phyloP scores from a whole-genome alignment of 129 eudicot species.

The Arctium minus region DNA sequence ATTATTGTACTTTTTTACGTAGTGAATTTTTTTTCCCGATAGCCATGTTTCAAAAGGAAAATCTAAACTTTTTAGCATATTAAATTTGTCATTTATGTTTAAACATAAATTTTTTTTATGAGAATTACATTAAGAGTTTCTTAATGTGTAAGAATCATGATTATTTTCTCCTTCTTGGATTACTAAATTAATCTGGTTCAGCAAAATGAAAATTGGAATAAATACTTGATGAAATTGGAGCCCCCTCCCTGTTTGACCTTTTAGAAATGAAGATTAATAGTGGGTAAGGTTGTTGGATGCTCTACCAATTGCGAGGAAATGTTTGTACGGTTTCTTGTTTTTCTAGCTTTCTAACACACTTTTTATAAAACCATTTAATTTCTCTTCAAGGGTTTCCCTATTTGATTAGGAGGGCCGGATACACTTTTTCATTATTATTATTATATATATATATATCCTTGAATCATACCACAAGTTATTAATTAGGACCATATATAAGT shows the following conservation, averaged over 20 bases:
- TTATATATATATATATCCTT: no score
- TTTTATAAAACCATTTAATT: background rate
- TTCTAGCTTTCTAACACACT: conserved; percentile 8
- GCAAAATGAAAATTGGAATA: conserved; percentile 2
- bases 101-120: background rate
- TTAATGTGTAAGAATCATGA: background rate
- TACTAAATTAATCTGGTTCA: background rate
- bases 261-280: conserved; percentile 19
- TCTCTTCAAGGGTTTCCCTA: conserved; percentile 7
- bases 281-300: conserved; percentile 52
- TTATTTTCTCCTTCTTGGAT: background rate
- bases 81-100: background rate
- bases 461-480: no score
- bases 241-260: conserved; percentile 27
- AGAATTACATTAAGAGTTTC: background rate
- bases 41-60: background rate
- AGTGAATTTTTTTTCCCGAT: background rate
- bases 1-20: no score
- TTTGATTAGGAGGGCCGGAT: background rate
- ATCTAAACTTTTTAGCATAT: background rate
- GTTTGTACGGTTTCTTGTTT: conserved; percentile 17
- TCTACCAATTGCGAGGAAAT: conserved; percentile 38
- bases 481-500: no score
- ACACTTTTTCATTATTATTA: background rate
- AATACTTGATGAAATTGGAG: background rate